Base-by-base conservation (phyloP, 1,284 basidiomycete genomes). In the Quambalaria eucalypti region DNA sequence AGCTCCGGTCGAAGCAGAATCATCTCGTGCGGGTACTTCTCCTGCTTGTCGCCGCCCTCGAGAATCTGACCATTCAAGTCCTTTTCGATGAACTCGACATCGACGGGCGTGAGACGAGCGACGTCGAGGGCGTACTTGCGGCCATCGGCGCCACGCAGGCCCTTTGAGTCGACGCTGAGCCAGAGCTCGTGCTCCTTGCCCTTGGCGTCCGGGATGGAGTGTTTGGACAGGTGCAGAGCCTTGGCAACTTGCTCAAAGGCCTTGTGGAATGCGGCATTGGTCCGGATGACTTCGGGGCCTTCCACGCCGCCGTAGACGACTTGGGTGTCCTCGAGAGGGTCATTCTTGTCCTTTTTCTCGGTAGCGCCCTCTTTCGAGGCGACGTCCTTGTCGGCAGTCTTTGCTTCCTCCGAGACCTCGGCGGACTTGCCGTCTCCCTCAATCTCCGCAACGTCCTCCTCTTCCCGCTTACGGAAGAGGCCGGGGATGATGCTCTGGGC, bases 361-460 rank as follows among this genome's bases (percentile, higher is more conserved):
- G 87, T 80, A 61, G 86, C 85, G 55, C 84, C 85, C 60, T 86
- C 83, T 28, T 84, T 70, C 50, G 85, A 85, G 78, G 87, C 84
- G 55, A 85, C 85, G 62, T 87, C 85, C 80, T 85, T 85, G 85
- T 84, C 28, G 86, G 85, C 68, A 23, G 57, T 55, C 10, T 55
- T 60, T 7, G 55, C 56, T 25, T 56, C 62, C 26, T 61, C 56
- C 4, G 16, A 14, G 5, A 21, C 36, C 36, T 39, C 36, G 36
- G 10, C 36, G 16, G 16, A n/a, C 36, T 39, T 21, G 16, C 64
- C 57, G 29, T 65, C 62, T 38, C 57, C 64, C 8, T 56, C 64
- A 26, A 65, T 65, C 19, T 50, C 50, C 5, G 52, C 60, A 7
- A 53, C 54, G n/a, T 66, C 68, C 10, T 57, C 53, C 19, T 71